These are phyloP conservation scores for Condylostoma magnum DNA, from an alignment of 169 alveolate species.

Conservation along the genomic window DNA sequence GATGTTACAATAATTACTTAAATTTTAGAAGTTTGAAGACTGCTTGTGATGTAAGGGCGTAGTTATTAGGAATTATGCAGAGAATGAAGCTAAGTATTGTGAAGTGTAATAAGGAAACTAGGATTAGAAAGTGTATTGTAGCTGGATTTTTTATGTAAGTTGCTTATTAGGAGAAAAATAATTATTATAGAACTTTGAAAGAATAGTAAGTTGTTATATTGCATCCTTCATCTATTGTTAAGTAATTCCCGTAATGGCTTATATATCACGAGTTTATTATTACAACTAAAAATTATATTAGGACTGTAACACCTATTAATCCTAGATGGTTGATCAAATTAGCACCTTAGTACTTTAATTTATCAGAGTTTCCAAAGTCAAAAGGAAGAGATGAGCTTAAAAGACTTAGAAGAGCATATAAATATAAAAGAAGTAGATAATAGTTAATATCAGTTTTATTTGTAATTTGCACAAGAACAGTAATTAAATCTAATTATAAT, in stretches of 20 bases:
- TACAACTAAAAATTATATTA: slow-evolving; percentile 95
- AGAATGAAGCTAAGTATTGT: slow-evolving; percentile 67
- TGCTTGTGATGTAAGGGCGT: slow-evolving; percentile 89
- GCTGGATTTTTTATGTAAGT: slow-evolving; percentile 94
- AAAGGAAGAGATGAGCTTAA: slow-evolving; percentile 70
- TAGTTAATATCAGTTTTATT: too few species aligned
- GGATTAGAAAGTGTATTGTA: slow-evolving; percentile 78
- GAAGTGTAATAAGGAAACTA: slow-evolving; percentile 50
- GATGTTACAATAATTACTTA: slow-evolving; percentile 88
- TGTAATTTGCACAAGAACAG: too few species aligned
- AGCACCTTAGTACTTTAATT: slow-evolving; percentile 87
- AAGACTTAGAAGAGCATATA: background rate
- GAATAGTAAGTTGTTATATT: slow-evolving; percentile 95
- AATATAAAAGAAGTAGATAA: too few species aligned
- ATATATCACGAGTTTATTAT: slow-evolving; percentile 96
- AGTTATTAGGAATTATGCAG: slow-evolving; percentile 80
- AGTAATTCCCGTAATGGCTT: slow-evolving; percentile 96
- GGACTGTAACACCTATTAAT: slow-evolving; percentile 92
- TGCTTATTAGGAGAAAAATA: slow-evolving; percentile 88
- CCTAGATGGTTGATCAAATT: slow-evolving; percentile 90
- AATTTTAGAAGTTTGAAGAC: slow-evolving; percentile 89
- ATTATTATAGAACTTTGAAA: slow-evolving; percentile 93
- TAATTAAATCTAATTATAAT: too few species aligned
- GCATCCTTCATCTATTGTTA: slow-evolving; percentile 96
- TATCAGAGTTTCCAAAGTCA: slow-evolving; percentile 76